These are phyloP conservation scores for Psidium friedrichsthalianum DNA, from an alignment of 345 rosid species.

Conservation along the genomic window DNA sequence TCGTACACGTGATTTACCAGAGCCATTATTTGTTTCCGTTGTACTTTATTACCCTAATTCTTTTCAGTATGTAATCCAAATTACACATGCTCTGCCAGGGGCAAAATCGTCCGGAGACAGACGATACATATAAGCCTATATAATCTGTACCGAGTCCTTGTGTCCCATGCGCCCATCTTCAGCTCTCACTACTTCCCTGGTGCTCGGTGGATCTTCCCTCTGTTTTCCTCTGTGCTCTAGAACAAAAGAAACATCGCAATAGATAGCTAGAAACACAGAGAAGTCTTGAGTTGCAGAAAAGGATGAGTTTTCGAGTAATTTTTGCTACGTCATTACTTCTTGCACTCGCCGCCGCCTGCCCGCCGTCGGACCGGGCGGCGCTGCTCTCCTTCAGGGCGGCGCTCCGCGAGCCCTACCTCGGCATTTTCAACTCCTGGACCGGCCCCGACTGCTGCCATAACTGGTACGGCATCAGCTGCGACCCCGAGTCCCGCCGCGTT, in stretches of 20 bases:
- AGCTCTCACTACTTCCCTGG: background rate
- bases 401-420: slow-evolving; percentile 58
- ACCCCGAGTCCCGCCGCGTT: slow-evolving; percentile 44
- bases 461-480: slow-evolving; percentile 92
- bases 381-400: slow-evolving; percentile 50
- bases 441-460: slow-evolving; percentile 77
- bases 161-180: background rate
- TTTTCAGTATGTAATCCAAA: background rate
- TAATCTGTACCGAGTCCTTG: background rate
- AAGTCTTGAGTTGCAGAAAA: background rate
- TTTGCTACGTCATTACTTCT: slow-evolving; percentile 3
- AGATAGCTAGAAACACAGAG: background rate
- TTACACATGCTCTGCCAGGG: background rate
- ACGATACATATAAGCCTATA: background rate
- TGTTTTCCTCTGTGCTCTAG: background rate
- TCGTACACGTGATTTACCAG: background rate
- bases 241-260: background rate
- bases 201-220: background rate
- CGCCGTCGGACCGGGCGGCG: slow-evolving; percentile 63
- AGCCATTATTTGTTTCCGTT: background rate
- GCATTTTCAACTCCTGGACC: slow-evolving; percentile 75
- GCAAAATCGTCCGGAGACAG: background rate
- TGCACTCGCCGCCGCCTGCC: slow-evolving; percentile 40
- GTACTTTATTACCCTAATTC: background rate
- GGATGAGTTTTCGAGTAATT: background rate